Evolutionary conservation across 305 asterid species (phyloP).

Genomic region (Rubia peregrina): DNA sequence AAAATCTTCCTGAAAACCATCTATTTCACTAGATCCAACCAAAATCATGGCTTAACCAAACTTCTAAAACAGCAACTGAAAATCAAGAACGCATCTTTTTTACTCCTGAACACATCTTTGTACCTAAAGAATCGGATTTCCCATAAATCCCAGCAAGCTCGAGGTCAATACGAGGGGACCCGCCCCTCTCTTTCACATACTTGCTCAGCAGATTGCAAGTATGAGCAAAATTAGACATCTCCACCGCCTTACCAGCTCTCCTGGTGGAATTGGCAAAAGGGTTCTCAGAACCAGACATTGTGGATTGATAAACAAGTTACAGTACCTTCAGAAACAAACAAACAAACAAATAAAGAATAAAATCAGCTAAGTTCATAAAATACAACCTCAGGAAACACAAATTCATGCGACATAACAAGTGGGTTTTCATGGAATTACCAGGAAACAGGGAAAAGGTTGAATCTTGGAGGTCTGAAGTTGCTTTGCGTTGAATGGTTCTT

Average conservation of each 20-base stretch:
- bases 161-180: conserved; percentile 34
- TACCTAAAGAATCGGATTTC: conserved; percentile 41
- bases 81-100: background rate
- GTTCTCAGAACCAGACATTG: conserved; percentile 37
- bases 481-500: background rate
- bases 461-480: background rate
- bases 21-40: background rate
- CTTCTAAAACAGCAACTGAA: background rate
- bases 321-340: conserved; percentile 5
- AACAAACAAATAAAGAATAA: background rate
- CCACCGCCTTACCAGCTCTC: conserved; percentile 29
- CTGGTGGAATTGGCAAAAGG: conserved; percentile 18
- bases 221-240: conserved; percentile 41
- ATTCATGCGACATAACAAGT: background rate
- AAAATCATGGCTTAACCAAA: background rate
- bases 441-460: background rate
- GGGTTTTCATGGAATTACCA: background rate
- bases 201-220: conserved; percentile 68
- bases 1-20: background rate
- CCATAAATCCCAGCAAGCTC: conserved; percentile 51
- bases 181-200: conserved; percentile 50
- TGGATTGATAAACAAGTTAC: conserved; percentile 33
- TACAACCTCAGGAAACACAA: background rate
- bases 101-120: no score
- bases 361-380: background rate